phyloP scores from a whole-genome alignment of 306 rosid genomes.

The Medicago lupulina region DNA sequence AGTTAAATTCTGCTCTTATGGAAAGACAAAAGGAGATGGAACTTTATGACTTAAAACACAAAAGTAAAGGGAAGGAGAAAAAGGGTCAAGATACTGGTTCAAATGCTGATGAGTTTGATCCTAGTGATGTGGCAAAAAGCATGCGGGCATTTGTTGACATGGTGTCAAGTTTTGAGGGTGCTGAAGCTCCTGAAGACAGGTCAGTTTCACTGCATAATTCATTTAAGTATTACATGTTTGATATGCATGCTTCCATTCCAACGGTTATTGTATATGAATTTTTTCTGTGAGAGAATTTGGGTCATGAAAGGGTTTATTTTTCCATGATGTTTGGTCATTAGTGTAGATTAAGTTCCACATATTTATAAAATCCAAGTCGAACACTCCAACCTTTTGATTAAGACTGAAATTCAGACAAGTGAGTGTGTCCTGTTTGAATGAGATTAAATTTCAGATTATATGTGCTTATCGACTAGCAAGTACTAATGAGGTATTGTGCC shows the following conservation, averaged over 20 bases:
- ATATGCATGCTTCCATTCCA: constrained; percentile 21
- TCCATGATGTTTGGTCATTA: constrained; percentile 23
- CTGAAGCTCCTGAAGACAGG: constrained; percentile 87
- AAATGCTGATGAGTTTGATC: constrained; percentile 63
- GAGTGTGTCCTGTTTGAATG: constrained; percentile 20
- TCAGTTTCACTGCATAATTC: constrained; percentile 40
- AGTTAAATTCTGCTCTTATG: constrained; percentile 72
- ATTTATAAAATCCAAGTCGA: constrained; percentile 11
- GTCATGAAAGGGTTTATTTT: constrained; percentile 28
- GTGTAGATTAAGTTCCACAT: constrained; percentile 23
- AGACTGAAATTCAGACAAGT: constrained; percentile 13
- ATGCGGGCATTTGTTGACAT: constrained; percentile 84
- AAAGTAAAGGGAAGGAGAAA: constrained; percentile 66
- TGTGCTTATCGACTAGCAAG: constrained; percentile 5
- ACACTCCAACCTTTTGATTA: constrained; percentile 10
- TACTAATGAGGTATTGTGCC: not conserved
- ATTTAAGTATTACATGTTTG: constrained; percentile 24
- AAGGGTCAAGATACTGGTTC: constrained; percentile 55
- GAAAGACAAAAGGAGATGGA: constrained; percentile 96
- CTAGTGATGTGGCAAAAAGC: constrained; percentile 71
- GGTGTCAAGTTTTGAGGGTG: constrained; percentile 90
- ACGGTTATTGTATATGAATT: not conserved
- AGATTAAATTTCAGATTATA: constrained; percentile 23
- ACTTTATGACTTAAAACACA: constrained; percentile 64
- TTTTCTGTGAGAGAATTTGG: constrained; percentile 12